Evolutionary conservation across 768 basidiomycete species (phyloP).

Genomic region (Tricholoma matsutake): DNA sequence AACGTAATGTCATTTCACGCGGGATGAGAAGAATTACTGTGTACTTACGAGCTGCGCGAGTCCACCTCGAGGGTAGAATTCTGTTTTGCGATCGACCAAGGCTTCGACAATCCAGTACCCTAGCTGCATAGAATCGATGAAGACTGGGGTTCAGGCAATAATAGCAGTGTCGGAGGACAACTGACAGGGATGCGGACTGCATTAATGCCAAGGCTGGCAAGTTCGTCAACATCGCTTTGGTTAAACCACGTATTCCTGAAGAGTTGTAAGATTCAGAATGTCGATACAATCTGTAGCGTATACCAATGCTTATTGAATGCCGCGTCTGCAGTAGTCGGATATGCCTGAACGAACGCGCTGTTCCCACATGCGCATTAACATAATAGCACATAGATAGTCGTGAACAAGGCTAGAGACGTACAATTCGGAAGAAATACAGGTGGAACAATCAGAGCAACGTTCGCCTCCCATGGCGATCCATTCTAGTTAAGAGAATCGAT

Average conservation of each 20-base stretch:
- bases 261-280: not conserved
- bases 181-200: constrained; percentile 75
- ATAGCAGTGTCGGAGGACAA: not conserved
- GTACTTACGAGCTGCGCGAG: constrained; percentile 55
- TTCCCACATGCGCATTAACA: not conserved
- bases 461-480: constrained; percentile 77
- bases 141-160: not conserved
- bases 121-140: constrained; percentile 40
- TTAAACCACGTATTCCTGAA: constrained; percentile 71
- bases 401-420: constrained; percentile 25
- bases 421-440: constrained; percentile 70
- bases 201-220: constrained; percentile 59
- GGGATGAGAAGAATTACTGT: not conserved
- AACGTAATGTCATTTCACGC: not conserved
- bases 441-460: constrained; percentile 52
- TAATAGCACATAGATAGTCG: not conserved
- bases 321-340: constrained; percentile 54
- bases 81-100: constrained; percentile 57
- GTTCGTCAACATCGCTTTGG: constrained; percentile 52
- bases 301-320: constrained; percentile 67
- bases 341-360: constrained; percentile 60
- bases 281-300: not conserved
- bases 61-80: constrained; percentile 71
- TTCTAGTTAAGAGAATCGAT: constrained; percentile 34
- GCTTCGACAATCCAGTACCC: constrained; percentile 82